Conservation (phyloP, 768 basidiomycete species). For the Sporobolomyces phaffii region DNA sequence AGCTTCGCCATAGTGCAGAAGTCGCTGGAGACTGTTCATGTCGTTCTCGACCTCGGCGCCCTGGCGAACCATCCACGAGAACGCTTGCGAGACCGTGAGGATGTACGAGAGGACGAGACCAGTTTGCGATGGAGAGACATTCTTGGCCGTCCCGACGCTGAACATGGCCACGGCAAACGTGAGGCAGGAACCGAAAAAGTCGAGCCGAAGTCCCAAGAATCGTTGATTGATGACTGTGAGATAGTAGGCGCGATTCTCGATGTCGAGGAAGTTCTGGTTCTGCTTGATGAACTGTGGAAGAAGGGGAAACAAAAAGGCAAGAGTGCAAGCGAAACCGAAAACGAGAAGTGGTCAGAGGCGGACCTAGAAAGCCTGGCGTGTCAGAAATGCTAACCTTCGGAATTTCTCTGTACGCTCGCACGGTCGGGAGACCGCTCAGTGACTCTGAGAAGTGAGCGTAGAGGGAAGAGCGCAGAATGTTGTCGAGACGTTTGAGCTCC, state of each 20-base stretch:
- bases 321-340: background rate
- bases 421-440: slow-evolving; percentile 58
- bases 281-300: slow-evolving; percentile 59
- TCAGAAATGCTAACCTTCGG: slow-evolving; percentile 42
- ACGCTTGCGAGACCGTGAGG: slow-evolving; percentile 49
- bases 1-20: slow-evolving; percentile 70
- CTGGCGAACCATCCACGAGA: slow-evolving; percentile 71
- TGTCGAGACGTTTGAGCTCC: slow-evolving; percentile 78
- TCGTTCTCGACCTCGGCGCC: slow-evolving; percentile 78
- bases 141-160: slow-evolving; percentile 65
- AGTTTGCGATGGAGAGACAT: slow-evolving; percentile 71
- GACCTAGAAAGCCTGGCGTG: no score
- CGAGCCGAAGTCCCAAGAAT: slow-evolving; percentile 86
- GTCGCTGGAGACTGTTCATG: slow-evolving; percentile 66
- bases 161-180: slow-evolving; percentile 75
- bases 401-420: slow-evolving; percentile 76
- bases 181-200: slow-evolving; percentile 65
- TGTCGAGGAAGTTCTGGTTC: slow-evolving; percentile 68
- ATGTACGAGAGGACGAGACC: slow-evolving; percentile 65
- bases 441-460: slow-evolving; percentile 93
- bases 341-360: no score
- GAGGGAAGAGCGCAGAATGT: slow-evolving; percentile 74
- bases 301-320: background rate
- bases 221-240: slow-evolving; percentile 59
- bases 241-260: slow-evolving; percentile 88